These are phyloP conservation scores for Taiozyma sp. DNA, from an alignment of 1,139 yeast genomes.

Conservation along the genomic window DNA sequence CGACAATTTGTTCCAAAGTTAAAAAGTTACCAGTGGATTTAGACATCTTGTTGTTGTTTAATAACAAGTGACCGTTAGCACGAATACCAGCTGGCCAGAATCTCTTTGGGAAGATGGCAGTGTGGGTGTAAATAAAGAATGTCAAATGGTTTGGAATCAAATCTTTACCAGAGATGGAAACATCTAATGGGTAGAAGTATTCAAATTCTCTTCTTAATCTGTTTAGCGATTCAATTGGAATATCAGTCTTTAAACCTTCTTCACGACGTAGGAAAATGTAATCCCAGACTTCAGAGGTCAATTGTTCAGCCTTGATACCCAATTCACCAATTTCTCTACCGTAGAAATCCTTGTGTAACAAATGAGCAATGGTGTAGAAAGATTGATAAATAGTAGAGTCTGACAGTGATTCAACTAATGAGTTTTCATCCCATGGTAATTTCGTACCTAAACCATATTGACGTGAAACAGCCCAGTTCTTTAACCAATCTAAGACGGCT, in stretches of 20 bases:
- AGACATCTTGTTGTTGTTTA: conserved; percentile 97
- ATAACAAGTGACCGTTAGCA: conserved; percentile 91
- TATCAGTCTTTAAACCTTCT: conserved; percentile 51
- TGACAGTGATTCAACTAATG: conserved; percentile 88
- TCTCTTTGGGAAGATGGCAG: conserved; percentile 84
- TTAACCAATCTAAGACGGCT: conserved; percentile 93
- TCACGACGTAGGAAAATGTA: conserved; percentile 77
- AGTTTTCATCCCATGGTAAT: conserved; percentile 96
- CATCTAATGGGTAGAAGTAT: conserved; percentile 91
- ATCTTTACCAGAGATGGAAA: conserved; percentile 92
- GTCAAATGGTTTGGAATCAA: conserved; percentile 96
- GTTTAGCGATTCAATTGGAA: conserved; percentile 63
- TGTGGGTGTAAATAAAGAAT: conserved; percentile 88
- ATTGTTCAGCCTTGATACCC: conserved; percentile 69
- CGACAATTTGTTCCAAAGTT: conserved; percentile 79
- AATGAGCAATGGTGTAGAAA: conserved; percentile 85
- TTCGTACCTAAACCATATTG: conserved; percentile 94
- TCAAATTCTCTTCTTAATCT: conserved; percentile 88
- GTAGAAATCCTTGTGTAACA: conserved; percentile 80
- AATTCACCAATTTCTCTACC: conserved; percentile 74
- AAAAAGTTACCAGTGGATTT: conserved; percentile 96
- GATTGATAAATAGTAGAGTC: conserved; percentile 97
- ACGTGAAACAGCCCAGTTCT: conserved; percentile 98
- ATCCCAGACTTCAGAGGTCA: conserved; percentile 94
- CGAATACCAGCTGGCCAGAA: conserved; percentile 95